Evolutionary conservation across 1,284 basidiomycete genomes (phyloP), one percentile per base, ranked within the genome.

Genomic region (Peniophora sp.): DNA sequence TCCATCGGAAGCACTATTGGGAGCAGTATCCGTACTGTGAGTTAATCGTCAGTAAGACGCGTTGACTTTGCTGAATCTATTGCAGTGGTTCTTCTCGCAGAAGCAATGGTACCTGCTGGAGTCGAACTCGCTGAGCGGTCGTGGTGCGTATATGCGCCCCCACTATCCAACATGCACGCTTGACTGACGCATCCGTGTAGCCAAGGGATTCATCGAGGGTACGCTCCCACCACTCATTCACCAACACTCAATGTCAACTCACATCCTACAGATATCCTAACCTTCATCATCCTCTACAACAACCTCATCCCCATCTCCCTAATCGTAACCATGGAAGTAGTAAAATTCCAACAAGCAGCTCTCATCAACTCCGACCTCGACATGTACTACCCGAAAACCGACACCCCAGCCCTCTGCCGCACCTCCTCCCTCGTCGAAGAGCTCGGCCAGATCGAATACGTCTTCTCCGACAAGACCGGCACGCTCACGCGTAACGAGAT

Each of bases 241-340:
- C 42, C 27, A 3, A 41, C n/a, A 10, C 43, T 46, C 44, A 20
- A 43, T 27, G 47, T 60, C 34, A 59, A 53, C 14, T 54, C 50
- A 42, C 27, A 54, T 48, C 17, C 49, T 35, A 24, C 37, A 87
- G 96, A 98, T 66, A 93, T 99, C 54, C 75, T 99, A 45, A 99
- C 97, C 1, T 99, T 98, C 71, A 92, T 99, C 69, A 97, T 99
- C 65, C 79, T 97, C 37, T 97, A 98, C 77, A 99, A 98, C 76
- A 99, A 99, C 71, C 75, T 99, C 60, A 98, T 99, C 57, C 97
- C 97, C 6, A 99, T 99, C 64, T 99, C 96, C 54, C 84, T 99
- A 58, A 97, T 99, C 63, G 96, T 99, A 62, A 98, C 97, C 1
- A 98, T 99, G 88, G 97, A 99, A 71, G 89, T 99, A 24, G 97